phyloP scores from a whole-genome alignment of 768 basidiomycete species.

The Auriscalpium orientale region DNA sequence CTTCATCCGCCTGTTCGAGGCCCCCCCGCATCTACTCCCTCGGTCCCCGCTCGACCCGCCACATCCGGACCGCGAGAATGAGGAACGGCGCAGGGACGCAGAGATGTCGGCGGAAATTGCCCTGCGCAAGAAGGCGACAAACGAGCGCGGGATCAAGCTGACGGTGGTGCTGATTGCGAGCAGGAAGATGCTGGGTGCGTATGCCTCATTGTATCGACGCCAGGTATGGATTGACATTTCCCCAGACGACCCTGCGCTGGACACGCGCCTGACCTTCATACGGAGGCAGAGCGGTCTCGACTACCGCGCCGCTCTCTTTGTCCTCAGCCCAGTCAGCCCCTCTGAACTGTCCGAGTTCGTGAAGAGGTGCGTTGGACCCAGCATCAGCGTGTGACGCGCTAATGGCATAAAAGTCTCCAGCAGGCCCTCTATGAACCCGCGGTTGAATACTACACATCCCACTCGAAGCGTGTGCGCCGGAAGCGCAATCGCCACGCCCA shows the following conservation, averaged over 20 bases:
- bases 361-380: slow-evolving; percentile 44
- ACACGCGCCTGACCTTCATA: slow-evolving; percentile 78
- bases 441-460: slow-evolving; percentile 86
- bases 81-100: slow-evolving; percentile 65
- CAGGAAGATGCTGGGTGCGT: slow-evolving; percentile 75
- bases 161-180: slow-evolving; percentile 93
- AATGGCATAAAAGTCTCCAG: slow-evolving; percentile 51
- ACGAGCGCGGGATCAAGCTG: slow-evolving; percentile 86
- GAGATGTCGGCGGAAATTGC: slow-evolving; percentile 79
- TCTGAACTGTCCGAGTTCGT: slow-evolving; percentile 87
- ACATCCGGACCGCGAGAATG: slow-evolving; percentile 46
- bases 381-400: not conserved
- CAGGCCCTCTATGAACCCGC: slow-evolving; percentile 85
- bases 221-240: not conserved
- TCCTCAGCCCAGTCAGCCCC: slow-evolving; percentile 86
- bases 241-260: slow-evolving; percentile 78
- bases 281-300: slow-evolving; percentile 84
- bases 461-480: slow-evolving; percentile 85
- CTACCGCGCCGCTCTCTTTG: slow-evolving; percentile 87
- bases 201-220: not conserved
- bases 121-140: slow-evolving; percentile 66
- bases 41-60: slow-evolving; percentile 48
- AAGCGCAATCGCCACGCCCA: slow-evolving; percentile 84
- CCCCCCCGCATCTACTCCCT: slow-evolving; percentile 31
- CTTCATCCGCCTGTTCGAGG: slow-evolving; percentile 79